Percentiles rank a stretch among this genome's conserved stretches.
Conservation (phyloP, 805 yeast species). For the Candida boidinii region DNA sequence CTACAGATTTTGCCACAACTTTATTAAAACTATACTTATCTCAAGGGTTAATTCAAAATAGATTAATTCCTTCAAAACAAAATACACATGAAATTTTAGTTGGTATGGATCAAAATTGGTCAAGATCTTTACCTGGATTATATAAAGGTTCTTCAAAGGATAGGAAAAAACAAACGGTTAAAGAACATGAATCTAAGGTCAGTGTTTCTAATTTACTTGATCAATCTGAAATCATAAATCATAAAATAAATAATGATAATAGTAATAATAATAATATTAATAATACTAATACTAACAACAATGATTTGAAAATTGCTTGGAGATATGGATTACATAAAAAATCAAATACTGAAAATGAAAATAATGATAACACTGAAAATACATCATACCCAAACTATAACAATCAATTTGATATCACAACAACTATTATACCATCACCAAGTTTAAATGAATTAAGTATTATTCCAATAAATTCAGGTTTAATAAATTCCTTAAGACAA, state of each 20-base stretch:
- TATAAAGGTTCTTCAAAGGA: slow-evolving; percentile 64
- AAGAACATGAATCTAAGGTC: slow-evolving; percentile 49
- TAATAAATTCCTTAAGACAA: slow-evolving; percentile 23
- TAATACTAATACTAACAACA: no score
- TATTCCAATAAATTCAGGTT: slow-evolving; percentile 29
- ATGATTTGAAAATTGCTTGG: slow-evolving; percentile 87
- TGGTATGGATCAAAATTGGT: slow-evolving; percentile 52
- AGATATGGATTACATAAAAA: slow-evolving; percentile 58
- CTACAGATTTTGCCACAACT: slow-evolving; percentile 79
- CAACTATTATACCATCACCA: slow-evolving; percentile 60
- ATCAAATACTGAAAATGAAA: slow-evolving; percentile 14
- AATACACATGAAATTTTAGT: slow-evolving; percentile 58
- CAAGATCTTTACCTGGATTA: slow-evolving; percentile 66
- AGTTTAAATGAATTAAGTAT: slow-evolving; percentile 50
- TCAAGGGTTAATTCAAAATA: slow-evolving; percentile 65
- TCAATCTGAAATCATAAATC: slow-evolving; percentile 13
- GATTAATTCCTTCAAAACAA: slow-evolving; percentile 31
- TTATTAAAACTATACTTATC: slow-evolving; percentile 62
- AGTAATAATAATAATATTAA: slow-evolving; percentile 6
- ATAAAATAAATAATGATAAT: no score
- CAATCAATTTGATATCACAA: slow-evolving; percentile 70
- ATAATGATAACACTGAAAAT: slow-evolving; percentile 22
- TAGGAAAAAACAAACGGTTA: slow-evolving; percentile 49
- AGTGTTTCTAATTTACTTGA: slow-evolving; percentile 61
- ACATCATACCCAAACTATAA: slow-evolving; percentile 42